phyloP scores from a whole-genome alignment of 306 rosid genomes.

The Cicer pinnatifidum region DNA sequence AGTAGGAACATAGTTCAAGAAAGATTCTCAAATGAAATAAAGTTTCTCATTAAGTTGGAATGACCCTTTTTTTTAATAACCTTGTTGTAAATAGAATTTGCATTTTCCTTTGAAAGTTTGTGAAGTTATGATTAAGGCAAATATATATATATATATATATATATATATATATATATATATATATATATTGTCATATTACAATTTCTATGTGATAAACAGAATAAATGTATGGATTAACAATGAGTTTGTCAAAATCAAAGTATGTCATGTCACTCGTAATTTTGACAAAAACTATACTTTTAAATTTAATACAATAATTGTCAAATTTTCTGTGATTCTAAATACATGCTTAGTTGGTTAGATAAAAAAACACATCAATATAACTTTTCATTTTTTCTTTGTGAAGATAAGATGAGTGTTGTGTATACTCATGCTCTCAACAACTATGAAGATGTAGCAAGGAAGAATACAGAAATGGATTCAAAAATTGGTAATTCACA shows the following conservation, averaged over 20 bases:
- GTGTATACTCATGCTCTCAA: constrained; percentile 54
- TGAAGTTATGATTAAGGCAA: background rate
- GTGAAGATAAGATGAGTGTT: constrained; percentile 56
- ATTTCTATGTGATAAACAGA: too few species aligned
- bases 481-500: constrained; percentile 44
- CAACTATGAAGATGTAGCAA: constrained; percentile 50
- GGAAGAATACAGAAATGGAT: constrained; percentile 63
- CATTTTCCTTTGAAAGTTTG: background rate
- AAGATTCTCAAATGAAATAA: constrained; percentile 38
- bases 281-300: too few species aligned
- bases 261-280: too few species aligned
- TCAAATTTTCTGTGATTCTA: too few species aligned
- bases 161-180: too few species aligned
- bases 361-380: background rate
- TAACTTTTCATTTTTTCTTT: constrained; percentile 27
- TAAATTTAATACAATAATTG: too few species aligned
- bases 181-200: too few species aligned
- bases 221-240: too few species aligned
- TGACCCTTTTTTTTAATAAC: background rate
- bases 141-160: too few species aligned
- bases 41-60: constrained; percentile 20
- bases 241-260: too few species aligned
- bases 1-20: constrained; percentile 42
- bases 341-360: background rate
- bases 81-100: background rate